Conservation (phyloP, 495 filamentous ascomycete species). For the Cetradonia linearis region DNA sequence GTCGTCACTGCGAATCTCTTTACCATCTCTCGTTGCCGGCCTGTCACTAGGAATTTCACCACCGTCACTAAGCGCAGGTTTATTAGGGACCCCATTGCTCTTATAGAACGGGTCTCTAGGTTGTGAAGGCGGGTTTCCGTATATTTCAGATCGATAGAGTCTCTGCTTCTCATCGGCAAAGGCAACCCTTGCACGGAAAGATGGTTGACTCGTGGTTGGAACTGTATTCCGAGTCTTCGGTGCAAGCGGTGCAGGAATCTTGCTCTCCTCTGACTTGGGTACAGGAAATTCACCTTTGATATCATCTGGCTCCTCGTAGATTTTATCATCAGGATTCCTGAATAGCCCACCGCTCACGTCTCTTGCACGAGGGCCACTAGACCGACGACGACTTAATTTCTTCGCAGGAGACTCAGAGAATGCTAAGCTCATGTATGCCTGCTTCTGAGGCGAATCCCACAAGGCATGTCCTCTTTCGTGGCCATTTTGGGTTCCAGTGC, state of each 20-base stretch:
- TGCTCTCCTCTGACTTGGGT: constrained; percentile 29
- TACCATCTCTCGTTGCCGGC: constrained; percentile 53
- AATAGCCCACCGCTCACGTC: constrained; percentile 38
- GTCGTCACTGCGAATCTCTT: constrained; percentile 76
- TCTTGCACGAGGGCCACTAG: constrained; percentile 29
- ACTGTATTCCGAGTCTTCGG: constrained; percentile 48
- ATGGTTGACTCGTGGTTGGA: constrained; percentile 32
- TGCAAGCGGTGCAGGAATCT: constrained; percentile 43
- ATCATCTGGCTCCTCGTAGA: constrained; percentile 71
- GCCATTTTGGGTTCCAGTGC: neutral
- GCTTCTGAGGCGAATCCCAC: constrained; percentile 28
- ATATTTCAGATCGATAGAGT: constrained; percentile 59
- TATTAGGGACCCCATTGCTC: constrained; percentile 43
- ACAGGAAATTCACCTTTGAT: constrained; percentile 11
- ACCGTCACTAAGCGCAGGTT: constrained; percentile 20
- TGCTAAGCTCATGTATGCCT: constrained; percentile 26
- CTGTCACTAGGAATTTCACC: constrained; percentile 23
- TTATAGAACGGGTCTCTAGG: constrained; percentile 65
- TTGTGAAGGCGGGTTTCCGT: constrained; percentile 67
- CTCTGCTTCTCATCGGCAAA: constrained; percentile 41
- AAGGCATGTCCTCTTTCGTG: constrained; percentile 16
- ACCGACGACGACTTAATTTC: constrained; percentile 21
- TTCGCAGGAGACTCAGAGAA: constrained; percentile 6
- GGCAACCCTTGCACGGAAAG: constrained; percentile 35
- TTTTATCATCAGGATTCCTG: constrained; percentile 61